phyloP scores from a whole-genome alignment of 306 rosid genomes.

The Quillaja saponaria region DNA sequence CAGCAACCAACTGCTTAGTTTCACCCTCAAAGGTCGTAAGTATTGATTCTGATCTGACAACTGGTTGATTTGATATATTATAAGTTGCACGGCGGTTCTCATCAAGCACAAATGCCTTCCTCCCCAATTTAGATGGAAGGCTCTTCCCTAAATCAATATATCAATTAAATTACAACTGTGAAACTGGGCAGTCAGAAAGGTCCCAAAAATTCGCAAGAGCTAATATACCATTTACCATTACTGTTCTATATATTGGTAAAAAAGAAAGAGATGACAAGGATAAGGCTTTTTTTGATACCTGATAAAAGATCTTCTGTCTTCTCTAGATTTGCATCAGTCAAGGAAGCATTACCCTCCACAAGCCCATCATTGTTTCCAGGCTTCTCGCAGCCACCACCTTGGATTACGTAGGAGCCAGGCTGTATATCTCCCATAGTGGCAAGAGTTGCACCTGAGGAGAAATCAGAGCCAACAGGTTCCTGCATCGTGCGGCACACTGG shows the following conservation, averaged over 20 bases:
- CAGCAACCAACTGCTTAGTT: conserved; percentile 85
- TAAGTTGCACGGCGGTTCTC: conserved; percentile 84
- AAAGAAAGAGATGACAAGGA: neutral
- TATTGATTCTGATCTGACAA: conserved; percentile 65
- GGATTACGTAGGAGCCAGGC: conserved; percentile 54
- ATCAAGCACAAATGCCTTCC: conserved; percentile 63
- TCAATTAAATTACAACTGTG: conserved; percentile 27
- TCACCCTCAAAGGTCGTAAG: conserved; percentile 83
- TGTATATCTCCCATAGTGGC: conserved; percentile 67
- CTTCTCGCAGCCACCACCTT: conserved; percentile 61
- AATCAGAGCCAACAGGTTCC: conserved; percentile 92
- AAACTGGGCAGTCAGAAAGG: neutral
- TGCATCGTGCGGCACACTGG: conserved; percentile 61
- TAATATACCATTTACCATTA: neutral
- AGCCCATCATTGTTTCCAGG: conserved; percentile 65
- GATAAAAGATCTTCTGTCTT: conserved; percentile 70
- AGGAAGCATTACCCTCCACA: conserved; percentile 62
- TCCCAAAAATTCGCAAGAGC: neutral
- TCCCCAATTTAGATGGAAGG: conserved; percentile 65
- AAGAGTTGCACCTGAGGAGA: conserved; percentile 90
- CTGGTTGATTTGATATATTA: conserved; percentile 53
- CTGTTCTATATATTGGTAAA: neutral
- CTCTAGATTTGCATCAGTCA: conserved; percentile 70
- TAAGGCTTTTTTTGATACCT: conserved; percentile 48
- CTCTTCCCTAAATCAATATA: conserved; percentile 62